A percentile compares a stretch with the other conserved stretches of the same genome.
phyloP scores from a whole-genome alignment of 768 basidiomycete genomes.

The Polyporus arcularius region DNA sequence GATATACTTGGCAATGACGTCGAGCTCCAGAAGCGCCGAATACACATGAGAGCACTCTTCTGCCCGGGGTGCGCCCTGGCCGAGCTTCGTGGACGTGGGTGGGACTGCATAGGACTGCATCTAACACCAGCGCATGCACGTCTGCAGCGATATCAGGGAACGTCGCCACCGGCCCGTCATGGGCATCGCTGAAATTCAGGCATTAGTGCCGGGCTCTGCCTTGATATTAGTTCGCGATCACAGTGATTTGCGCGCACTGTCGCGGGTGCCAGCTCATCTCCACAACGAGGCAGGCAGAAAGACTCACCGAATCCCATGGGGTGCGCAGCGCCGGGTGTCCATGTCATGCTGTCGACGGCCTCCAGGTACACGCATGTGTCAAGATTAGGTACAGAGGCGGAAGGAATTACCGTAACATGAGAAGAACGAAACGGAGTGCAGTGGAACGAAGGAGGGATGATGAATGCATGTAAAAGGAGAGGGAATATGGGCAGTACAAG shows the following conservation, averaged over 20 bases:
- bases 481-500: slow-evolving; percentile 6
- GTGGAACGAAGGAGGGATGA: not conserved
- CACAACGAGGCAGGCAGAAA: not conserved
- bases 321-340: not conserved
- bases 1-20: not conserved
- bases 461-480: slow-evolving; percentile 2
- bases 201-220: not conserved
- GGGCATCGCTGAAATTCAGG: not conserved
- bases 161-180: too few species aligned
- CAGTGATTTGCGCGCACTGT: not conserved
- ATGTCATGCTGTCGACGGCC: not conserved
- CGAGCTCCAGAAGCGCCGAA: not conserved
- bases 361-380: slow-evolving; percentile 9
- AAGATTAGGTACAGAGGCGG: slow-evolving; percentile 18
- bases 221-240: not conserved
- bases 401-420: slow-evolving; percentile 3
- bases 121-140: too few species aligned
- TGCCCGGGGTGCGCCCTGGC: not conserved
- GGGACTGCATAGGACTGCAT: too few species aligned
- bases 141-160: too few species aligned
- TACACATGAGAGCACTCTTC: too few species aligned
- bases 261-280: not conserved
- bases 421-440: not conserved
- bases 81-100: not conserved
- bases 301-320: not conserved